Base-by-base conservation (phyloP, 1,284 basidiomycete species). In the Heliocybe sulcata region DNA sequence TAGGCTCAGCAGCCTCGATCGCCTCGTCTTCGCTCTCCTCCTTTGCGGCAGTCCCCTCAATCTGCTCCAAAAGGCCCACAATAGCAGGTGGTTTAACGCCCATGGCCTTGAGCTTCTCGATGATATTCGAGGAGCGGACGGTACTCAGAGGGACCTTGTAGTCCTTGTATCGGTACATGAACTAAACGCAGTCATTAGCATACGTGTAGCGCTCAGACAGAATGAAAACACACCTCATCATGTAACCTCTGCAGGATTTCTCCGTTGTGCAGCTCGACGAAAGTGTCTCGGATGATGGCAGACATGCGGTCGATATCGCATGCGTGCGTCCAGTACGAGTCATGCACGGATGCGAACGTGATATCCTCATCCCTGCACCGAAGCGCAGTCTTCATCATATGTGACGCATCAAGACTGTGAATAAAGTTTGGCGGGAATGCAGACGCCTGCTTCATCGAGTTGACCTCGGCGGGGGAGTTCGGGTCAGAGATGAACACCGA, bases 401-500 rank as follows among this genome's bases (percentile, higher is more conserved):
- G 97, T 1, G 96, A 98, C 2, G 97, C 97, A 69, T 99, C 97
- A 51, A 99, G 78, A 64, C 90, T 94, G 70, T 99, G 97, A 56
- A 99, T 93, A 67, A 96, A 99, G 76, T 99, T 99, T 38, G 96
- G 97, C 11, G 96, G 96, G 84, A 99, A 99, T 1, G 96, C 97
- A 1, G 92, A 86, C 0, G 94, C 90, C 69, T 99, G 96, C 70
- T 97, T 97, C 58, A 77, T 64, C 0, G 92, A 73, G 62, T 94
- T 90, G 35, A 98, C 95, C 70, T 91, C 83, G 31, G 87, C 77
- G 12, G 87, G 85, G 0, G 80, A 71, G 60, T 89, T 85, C 0
- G 95, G 94, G 69, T 98, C 95, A 54, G 87, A 84, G 64, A 99
- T 95, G 70, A 81, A 97, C n/a, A 99, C 89, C 2, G 87, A 87